phyloP scores from a whole-genome alignment of 1,139 yeast species.

The Candida frijolesensis region DNA sequence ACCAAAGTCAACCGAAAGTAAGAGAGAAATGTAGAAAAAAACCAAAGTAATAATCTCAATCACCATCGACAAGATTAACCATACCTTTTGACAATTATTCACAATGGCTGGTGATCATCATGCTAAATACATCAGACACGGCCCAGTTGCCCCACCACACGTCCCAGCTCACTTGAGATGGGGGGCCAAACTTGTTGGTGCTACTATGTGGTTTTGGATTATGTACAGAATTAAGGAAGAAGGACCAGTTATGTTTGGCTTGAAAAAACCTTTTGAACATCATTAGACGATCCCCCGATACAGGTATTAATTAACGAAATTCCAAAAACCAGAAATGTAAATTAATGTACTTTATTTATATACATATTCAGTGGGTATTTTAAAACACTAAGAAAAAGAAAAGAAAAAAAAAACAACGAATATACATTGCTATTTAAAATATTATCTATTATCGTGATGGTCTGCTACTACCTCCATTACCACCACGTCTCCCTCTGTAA shows the following conservation, averaged over 20 bases:
- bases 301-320: not conserved
- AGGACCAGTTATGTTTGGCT: constrained; percentile 59
- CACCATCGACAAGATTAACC: not conserved
- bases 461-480: constrained; percentile 3
- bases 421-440: constrained; percentile 1
- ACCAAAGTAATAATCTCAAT: not conserved
- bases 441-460: constrained; percentile 1
- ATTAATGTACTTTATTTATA: constrained; percentile 1
- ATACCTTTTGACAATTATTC: not conserved
- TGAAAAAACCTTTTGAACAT: constrained; percentile 46
- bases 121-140: constrained; percentile 54
- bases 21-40: not conserved
- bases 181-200: constrained; percentile 70
- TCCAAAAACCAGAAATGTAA: not conserved
- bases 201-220: constrained; percentile 87
- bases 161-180: constrained; percentile 56
- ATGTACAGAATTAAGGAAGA: constrained; percentile 78
- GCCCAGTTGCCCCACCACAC: constrained; percentile 55
- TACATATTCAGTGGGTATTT: constrained; percentile 2
- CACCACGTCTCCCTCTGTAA: constrained; percentile 6
- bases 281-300: constrained; percentile 18
- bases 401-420: not conserved
- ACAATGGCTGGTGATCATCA: constrained; percentile 47
- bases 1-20: constrained; percentile 15
- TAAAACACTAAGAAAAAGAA: too few species aligned